Percentiles rank a stretch among this genome's conserved stretches.
Evolutionary conservation across 208 protist species (phyloP).

Genomic region (Sergeia podlipaevii): DNA sequence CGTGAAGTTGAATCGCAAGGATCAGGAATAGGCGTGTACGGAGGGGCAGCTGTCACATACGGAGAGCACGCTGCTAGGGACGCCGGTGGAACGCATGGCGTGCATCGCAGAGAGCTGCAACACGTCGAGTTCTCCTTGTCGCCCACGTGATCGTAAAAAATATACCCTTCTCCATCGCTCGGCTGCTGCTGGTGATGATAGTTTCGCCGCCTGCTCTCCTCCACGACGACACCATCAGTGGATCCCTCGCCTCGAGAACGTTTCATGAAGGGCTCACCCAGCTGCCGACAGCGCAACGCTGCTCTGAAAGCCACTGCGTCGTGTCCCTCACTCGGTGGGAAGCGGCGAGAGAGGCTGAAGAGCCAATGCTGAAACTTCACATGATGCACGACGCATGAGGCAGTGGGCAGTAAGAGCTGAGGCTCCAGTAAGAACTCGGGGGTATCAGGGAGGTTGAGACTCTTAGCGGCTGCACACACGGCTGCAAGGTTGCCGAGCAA

Average conservation of each 20-base stretch:
- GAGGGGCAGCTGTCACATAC: slow-evolving; percentile 7
- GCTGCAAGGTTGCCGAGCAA: slow-evolving; percentile 43
- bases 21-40: no score
- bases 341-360: slow-evolving; percentile 44
- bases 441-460: slow-evolving; percentile 34
- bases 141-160: no score
- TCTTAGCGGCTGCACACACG: slow-evolving; percentile 45
- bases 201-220: not conserved
- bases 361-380: slow-evolving; percentile 81
- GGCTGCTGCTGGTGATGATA: no score
- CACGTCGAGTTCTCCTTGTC: no score
- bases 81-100: not conserved
- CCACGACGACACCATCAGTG: slow-evolving; percentile 1
- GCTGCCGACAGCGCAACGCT: slow-evolving; percentile 35
- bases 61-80: slow-evolving; percentile 5
- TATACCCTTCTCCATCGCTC: no score
- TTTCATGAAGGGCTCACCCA: slow-evolving; percentile 41
- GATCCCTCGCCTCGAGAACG: slow-evolving; percentile 3
- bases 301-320: slow-evolving; percentile 44
- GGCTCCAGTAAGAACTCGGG: slow-evolving; percentile 42
- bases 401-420: slow-evolving; percentile 22
- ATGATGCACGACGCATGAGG: slow-evolving; percentile 45
- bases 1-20: not conserved
- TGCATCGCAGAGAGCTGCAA: slow-evolving; percentile 7
- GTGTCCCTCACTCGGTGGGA: slow-evolving; percentile 27